Percentiles rank a stretch among this genome's conserved stretches.
Conservation (phyloP, 768 basidiomycete species). For the Rickenella mellea region DNA sequence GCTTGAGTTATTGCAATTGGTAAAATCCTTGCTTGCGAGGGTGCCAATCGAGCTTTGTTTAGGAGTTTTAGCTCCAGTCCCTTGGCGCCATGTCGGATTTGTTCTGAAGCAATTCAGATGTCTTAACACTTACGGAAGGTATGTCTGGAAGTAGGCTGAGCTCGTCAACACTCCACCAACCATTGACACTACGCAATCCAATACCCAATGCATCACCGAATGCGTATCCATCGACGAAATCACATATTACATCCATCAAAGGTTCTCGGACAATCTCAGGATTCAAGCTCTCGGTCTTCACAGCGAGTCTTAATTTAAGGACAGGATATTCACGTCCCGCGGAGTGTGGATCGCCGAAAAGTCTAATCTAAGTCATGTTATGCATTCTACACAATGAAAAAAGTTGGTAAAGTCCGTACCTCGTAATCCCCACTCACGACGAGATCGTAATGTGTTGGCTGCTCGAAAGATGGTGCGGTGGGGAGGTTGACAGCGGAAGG, state of each 20-base stretch:
- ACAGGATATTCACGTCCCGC: conserved; percentile 35
- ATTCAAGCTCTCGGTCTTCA: conserved; percentile 28
- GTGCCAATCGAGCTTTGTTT: conserved; percentile 33
- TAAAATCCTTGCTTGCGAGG: conserved; percentile 53
- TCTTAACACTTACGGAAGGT: neutral
- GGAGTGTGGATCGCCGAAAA: conserved; percentile 67
- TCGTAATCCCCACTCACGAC: conserved; percentile 82
- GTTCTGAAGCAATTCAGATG: conserved; percentile 11
- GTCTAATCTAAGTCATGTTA: conserved; percentile 45
- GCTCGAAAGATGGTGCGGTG: conserved; percentile 25
- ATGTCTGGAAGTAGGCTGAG: conserved; percentile 9
- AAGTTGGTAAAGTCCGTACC: conserved; percentile 24
- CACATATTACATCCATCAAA: conserved; percentile 47
- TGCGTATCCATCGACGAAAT: conserved; percentile 67
- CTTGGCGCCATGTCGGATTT: conserved; percentile 6
- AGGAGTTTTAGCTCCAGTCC: conserved; percentile 13
- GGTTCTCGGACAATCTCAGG: conserved; percentile 29
- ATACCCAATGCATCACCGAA: conserved; percentile 68
- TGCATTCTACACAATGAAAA: neutral
- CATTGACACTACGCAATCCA: conserved; percentile 41
- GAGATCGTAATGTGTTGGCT: conserved; percentile 51
- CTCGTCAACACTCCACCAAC: conserved; percentile 45
- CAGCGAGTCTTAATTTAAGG: conserved; percentile 43
- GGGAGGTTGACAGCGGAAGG: conserved; percentile 44
- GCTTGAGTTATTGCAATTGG: conserved; percentile 41